Conservation (phyloP, 345 rosid species). For the Eucalyptus brandiana region DNA sequence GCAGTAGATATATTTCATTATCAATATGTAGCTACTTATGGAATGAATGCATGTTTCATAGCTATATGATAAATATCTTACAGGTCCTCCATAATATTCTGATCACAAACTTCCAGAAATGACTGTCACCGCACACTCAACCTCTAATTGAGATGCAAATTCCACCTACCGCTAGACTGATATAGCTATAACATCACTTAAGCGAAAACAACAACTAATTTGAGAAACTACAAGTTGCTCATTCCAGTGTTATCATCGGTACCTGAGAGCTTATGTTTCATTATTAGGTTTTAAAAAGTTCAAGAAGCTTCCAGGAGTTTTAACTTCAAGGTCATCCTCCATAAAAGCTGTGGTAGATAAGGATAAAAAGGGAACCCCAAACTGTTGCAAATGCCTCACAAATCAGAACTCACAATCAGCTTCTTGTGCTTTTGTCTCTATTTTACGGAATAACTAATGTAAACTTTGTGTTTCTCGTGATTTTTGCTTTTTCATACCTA, state of each 20-base stretch:
- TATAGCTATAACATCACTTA: neutral
- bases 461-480: neutral
- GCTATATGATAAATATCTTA: neutral
- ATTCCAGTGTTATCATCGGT: neutral
- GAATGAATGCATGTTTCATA: neutral
- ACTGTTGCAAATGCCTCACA: neutral
- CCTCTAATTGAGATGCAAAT: neutral
- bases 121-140: neutral
- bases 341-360: neutral
- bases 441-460: neutral
- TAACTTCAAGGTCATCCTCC: neutral
- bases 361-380: neutral
- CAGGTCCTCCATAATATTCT: rapidly evolving
- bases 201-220: neutral
- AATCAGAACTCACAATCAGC: neutral
- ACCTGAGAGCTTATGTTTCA: neutral
- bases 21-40: neutral
- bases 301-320: neutral
- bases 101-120: neutral
- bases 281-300: neutral
- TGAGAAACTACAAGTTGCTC: neutral
- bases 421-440: neutral
- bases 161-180: neutral
- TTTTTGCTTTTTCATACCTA: neutral
- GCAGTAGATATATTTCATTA: neutral